phyloP scores from a whole-genome alignment of 1,284 basidiomycete genomes.

The Cerrena zonata region DNA sequence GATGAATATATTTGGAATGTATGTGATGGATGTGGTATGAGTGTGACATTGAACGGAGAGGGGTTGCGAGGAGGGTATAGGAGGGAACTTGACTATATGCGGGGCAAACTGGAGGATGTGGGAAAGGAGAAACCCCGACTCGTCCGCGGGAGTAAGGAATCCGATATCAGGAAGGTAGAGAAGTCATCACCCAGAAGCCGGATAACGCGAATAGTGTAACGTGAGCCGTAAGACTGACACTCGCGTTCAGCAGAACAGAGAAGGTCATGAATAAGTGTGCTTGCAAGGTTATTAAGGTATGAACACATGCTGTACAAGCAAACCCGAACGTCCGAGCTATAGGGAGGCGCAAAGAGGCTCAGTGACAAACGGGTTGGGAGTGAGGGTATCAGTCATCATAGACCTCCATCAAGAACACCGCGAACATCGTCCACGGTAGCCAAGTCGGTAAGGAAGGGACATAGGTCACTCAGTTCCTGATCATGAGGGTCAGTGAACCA shows the following conservation, averaged over 20 bases:
- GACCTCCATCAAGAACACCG: slow-evolving; percentile 82
- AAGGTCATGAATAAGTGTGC: neutral
- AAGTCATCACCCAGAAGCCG: neutral
- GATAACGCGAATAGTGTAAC: neutral
- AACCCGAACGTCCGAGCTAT: neutral
- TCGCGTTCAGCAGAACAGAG: neutral
- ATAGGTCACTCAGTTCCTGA: slow-evolving; percentile 91
- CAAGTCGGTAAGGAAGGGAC: slow-evolving; percentile 89
- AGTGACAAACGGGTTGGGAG: neutral
- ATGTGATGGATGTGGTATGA: too few relatives aligned
- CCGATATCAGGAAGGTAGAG: neutral
- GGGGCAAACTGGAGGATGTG: too few relatives aligned
- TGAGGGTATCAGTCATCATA: too few relatives aligned
- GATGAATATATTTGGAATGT: neutral
- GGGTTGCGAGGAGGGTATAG: neutral
- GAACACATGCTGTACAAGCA: slow-evolving; percentile 2
- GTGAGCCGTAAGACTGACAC: neutral
- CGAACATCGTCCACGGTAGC: slow-evolving; percentile 84
- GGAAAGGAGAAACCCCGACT: neutral
- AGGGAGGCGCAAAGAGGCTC: neutral
- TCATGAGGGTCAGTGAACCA: slow-evolving; percentile 99
- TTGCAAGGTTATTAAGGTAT: slow-evolving; percentile 1
- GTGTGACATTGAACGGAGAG: neutral
- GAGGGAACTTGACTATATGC: neutral
- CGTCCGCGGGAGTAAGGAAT: neutral